phyloP scores from a whole-genome alignment of 768 basidiomycete species.

The Boletus rubropictus region DNA sequence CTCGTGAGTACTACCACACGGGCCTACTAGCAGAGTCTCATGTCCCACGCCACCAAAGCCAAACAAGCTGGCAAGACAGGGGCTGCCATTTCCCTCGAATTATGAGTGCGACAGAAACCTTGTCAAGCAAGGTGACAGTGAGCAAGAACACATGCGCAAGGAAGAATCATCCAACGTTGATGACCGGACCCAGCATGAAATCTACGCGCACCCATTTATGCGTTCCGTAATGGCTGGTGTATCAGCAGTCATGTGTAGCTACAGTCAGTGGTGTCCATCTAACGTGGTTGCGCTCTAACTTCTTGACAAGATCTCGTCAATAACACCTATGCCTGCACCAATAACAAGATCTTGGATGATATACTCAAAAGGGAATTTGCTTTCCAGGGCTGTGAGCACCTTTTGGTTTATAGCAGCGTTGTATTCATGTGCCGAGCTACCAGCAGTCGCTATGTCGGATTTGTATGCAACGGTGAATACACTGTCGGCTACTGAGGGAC shows the following conservation, averaged over 20 bases:
- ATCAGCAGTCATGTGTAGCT: constrained; percentile 62
- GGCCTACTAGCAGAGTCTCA: too few species aligned
- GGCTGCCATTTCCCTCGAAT: too few species aligned
- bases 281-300: neutral
- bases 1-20: too few species aligned
- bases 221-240: constrained; percentile 61
- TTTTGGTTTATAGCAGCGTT: neutral
- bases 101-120: too few species aligned
- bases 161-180: constrained; percentile 35
- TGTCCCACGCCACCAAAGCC: too few species aligned
- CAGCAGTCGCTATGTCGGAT: constrained; percentile 49
- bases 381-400: constrained; percentile 53
- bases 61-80: too few species aligned
- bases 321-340: constrained; percentile 59
- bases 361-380: constrained; percentile 60
- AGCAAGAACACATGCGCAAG: constrained; percentile 33
- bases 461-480: constrained; percentile 53
- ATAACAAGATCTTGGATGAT: constrained; percentile 53
- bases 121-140: too few species aligned
- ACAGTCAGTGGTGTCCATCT: constrained; percentile 30
- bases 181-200: constrained; percentile 46
- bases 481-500: constrained; percentile 52
- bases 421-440: neutral
- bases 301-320: constrained; percentile 44
- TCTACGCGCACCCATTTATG: constrained; percentile 53